Percentiles rank a stretch among this genome's conserved stretches.
phyloP scores from a whole-genome alignment of 768 basidiomycete genomes.

The Hygrophorus pudorinus region DNA sequence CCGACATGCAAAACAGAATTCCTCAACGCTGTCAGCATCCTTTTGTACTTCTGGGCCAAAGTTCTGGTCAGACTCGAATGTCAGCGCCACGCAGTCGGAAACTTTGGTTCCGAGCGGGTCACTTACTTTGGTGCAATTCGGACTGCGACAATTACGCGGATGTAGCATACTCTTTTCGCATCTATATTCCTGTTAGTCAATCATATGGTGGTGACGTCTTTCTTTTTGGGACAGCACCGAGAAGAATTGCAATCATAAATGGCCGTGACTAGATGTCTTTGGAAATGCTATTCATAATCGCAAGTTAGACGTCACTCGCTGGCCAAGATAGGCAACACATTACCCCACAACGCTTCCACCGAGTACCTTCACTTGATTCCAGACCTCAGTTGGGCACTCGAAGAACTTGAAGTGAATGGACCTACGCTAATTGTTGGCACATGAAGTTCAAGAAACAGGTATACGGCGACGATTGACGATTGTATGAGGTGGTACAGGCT shows the following conservation, averaged over 20 bases:
- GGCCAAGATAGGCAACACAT: constrained; percentile 8
- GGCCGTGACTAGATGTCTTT: constrained; percentile 62
- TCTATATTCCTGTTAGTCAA: constrained; percentile 13
- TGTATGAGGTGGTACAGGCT: background rate
- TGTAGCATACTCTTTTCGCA: constrained; percentile 62
- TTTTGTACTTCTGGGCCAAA: constrained; percentile 62
- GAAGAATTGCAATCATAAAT: constrained; percentile 64
- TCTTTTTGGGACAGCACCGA: too few species aligned
- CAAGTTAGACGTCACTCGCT: background rate
- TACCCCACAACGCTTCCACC: constrained; percentile 66
- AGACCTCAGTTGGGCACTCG: constrained; percentile 5
- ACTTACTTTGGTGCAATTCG: constrained; percentile 49
- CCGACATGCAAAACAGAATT: constrained; percentile 62
- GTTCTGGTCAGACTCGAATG: constrained; percentile 31
- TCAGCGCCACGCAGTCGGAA: constrained; percentile 3
- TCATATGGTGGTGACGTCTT: too few species aligned
- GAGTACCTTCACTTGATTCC: constrained; percentile 57
- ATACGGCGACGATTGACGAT: background rate
- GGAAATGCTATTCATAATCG: constrained; percentile 57
- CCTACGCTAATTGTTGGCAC: constrained; percentile 74
- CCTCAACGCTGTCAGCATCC: constrained; percentile 60
- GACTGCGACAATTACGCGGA: constrained; percentile 42
- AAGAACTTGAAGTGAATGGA: constrained; percentile 11
- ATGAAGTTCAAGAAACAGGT: too few species aligned
- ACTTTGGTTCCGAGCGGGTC: background rate